Base-by-base conservation (phyloP, 2,329 filamentous ascomycete genomes). In the Parasarocladium wereldwijsianum region DNA sequence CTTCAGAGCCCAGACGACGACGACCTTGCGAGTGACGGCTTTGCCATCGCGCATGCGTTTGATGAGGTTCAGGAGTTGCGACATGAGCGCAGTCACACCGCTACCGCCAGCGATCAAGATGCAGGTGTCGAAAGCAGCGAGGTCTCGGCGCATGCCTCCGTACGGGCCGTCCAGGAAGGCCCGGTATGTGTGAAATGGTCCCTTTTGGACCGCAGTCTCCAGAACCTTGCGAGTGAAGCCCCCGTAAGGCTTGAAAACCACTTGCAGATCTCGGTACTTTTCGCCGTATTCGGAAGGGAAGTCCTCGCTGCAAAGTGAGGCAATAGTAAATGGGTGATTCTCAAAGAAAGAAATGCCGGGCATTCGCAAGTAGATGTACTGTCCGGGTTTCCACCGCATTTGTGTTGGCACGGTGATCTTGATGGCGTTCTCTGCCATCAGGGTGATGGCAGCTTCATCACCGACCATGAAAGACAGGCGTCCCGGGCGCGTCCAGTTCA, bases 21-120 rank as follows among this genome's bases (percentile, higher is more conserved):
- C 78, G 5, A 96, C 78, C 39, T 78, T 82, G 49, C 80, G 83
- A 2, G 86, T 94, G 25, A 93, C 83, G 19, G 87, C 86, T 52
- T 93, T 93, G 29, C 84, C 82, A 46, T 93, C 86, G 35, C 85
- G 76, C 78, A 96, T 93, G 35, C 85, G 76, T 57, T 93, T 94
- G 57, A 94, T 92, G n/a, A 96, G 62, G 40, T 93, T 83, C 14
- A 94, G 64, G 3, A 96, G 62, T 48, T 96, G 85, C 7, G 83
- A 92, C 48, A 93, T 82, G 35, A 94, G 70, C 7, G 87, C 85
- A 1, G 90, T 96, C 47, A 96, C 90, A 16, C 87, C 87, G 40
- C 84, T 93, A 24, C 90, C 90, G 28, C 90, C 90, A 0, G 87
- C 87, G 43, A 96, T 85, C 32, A 96, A 67, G 22, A 96, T 77